Evolutionary conservation across 768 basidiomycete genomes (phyloP), one percentile per base, ranked within the genome.

Genomic region (Boletus vinaceobasis): DNA sequence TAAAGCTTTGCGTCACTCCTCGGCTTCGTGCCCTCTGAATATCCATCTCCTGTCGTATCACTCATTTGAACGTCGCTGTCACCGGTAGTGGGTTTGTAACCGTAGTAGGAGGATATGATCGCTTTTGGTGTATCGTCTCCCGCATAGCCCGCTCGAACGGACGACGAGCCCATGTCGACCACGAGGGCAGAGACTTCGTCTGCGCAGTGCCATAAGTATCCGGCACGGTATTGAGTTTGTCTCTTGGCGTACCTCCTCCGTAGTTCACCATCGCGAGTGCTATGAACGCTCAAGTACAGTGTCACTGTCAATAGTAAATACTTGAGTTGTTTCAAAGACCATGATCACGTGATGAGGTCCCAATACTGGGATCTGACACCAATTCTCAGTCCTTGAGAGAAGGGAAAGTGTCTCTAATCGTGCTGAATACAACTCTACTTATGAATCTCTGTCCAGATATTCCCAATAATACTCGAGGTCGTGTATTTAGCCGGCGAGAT

Each of bases 111-210:
- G 8, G 97, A 90, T 59, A 96, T 84, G 57, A 98, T 85, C 17
- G 90, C 88, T 72, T 93, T 92, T 17, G 97, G 97, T 11, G 89
- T 83, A 65, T 98, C 97, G 73, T 98, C 96, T 43, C 97, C 97
- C 11, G 97, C 96, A 71, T 98, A 97, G 50, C 97, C 97, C 11
- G 93, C 93, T 68, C 97, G 87, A 50, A 95, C 75, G 9, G 93
- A 88, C 26, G 89, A 88, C 11, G 90, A 79, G 29, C 97, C 97
- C 67, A 98, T 88, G 75, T 99, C 97, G 36, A 99, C 76, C 23
- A 98, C 97, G 49, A 98, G 77, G 31, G 96, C 97, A 35, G 93
- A 89, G n/a, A 98, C 93, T 75, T 98, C 95, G 69, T 98, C 95
- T 97, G 56, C 13, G 26, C 4, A 35, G n/a, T 45, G 46, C 40